Base-by-base conservation (phyloP, 768 basidiomycete species). In the Leccinum uliginosum region DNA sequence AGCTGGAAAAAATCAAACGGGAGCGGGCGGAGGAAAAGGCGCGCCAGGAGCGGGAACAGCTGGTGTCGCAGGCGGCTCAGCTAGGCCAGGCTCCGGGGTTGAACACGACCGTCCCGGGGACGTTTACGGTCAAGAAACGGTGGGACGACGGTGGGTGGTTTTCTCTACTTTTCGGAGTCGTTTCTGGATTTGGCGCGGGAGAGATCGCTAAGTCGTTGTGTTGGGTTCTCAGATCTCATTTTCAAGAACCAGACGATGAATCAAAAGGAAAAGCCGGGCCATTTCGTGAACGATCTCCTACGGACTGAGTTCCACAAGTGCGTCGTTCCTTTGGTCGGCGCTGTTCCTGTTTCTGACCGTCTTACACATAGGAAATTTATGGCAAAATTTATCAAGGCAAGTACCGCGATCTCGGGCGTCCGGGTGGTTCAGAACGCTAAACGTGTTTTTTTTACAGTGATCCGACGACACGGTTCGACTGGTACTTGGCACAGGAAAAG, bases 1-100 rank as follows among this genome's bases (percentile, higher is more conserved):
- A 99, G 71, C 80, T 99, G n/a, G 96, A 97, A 74, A 98, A 96
- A 77, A 98, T 98, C 63, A 98, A 97, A 74, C 87, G 87, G 48
- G 95, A 98, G 67, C 82, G 96, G 10, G 95, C 95, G 11, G 95
- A 89, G 65, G 97, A 98, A 73, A 93, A 93, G 68, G 87, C 81
- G 35, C 79, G 90, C 45, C 78, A 84, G 70, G 96, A 97, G 44
- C 78, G 78, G 43, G 93, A 93, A 66, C 81, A 89, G 62, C 80
- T 83, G 7, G 89, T 80, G 1, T 71, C 78, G 15, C 71, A 78
- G 9, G 81, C 82, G 23, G 82, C 84, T 32, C 74, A 94, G 6
- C 78, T 99, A 3, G 93, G 91, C 1, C 86, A 91, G 60, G 73
- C 82, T 0, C 84, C 87, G 0, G 87, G 88, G 11, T 68, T 91